phyloP scores from a whole-genome alignment of 2,329 filamentous ascomycete genomes.

The Fusarium sp. region DNA sequence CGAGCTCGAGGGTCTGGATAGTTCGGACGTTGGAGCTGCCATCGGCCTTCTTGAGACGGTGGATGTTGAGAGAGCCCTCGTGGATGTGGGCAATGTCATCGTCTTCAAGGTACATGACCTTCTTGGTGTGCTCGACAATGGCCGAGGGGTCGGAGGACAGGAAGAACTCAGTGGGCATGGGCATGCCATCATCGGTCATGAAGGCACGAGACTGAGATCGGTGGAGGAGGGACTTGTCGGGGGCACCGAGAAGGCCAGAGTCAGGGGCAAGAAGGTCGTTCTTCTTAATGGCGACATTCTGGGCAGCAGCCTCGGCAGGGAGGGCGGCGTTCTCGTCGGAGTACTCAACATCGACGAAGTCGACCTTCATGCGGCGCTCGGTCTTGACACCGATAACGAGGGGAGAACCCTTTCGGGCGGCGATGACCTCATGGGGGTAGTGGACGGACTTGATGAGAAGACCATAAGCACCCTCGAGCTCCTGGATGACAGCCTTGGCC shows the following conservation, averaged over 20 bases:
- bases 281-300: conserved; percentile 98
- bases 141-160: conserved; percentile 97
- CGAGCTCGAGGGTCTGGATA: conserved; percentile 98
- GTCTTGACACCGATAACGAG: conserved; percentile 98
- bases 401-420: conserved; percentile 97
- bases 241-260: conserved; percentile 76
- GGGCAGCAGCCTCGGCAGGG: conserved; percentile 91
- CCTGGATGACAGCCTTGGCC: conserved; percentile 97
- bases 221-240: conserved; percentile 98
- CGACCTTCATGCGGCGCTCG: conserved; percentile 99
- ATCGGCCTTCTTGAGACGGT: conserved; percentile 96
- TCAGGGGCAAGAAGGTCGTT: conserved; percentile 75
- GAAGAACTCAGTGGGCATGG: conserved; percentile 99
- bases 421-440: conserved; percentile 97
- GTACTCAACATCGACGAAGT: conserved; percentile 99
- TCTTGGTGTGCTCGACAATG: conserved; percentile 99
- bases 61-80: conserved; percentile 98
- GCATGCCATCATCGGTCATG: conserved; percentile 97
- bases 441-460: conserved; percentile 98
- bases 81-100: conserved; percentile 99
- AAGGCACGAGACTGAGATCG: conserved; percentile 98
- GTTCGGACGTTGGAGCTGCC: conserved; percentile 96
- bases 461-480: conserved; percentile 97
- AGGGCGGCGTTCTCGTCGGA: conserved; percentile 85
- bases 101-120: conserved; percentile 99